Percentiles rank a stretch among this genome's conserved stretches.
Evolutionary conservation across 768 basidiomycete species (phyloP).

Genomic region (Suillus sp.): DNA sequence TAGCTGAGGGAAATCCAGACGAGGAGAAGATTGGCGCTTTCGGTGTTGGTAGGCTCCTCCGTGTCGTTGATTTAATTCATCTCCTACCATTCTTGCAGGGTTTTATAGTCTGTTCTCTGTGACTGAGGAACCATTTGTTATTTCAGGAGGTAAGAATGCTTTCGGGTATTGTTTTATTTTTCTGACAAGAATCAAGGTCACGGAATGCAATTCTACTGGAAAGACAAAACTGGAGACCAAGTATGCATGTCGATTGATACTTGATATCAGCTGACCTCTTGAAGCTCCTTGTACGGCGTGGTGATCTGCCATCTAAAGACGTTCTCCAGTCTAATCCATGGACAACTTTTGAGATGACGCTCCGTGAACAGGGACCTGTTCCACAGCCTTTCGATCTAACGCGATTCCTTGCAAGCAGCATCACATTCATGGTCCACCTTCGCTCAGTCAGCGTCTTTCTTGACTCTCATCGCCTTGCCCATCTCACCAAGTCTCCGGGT

Average conservation of each 20-base stretch:
- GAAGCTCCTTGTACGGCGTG: slow-evolving; percentile 83
- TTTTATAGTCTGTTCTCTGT: slow-evolving; percentile 84
- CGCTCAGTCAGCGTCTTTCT: slow-evolving; percentile 78
- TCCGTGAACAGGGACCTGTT: slow-evolving; percentile 79
- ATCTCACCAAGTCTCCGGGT: slow-evolving; percentile 64
- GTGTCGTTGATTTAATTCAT: not conserved
- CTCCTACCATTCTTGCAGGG: slow-evolving; percentile 36
- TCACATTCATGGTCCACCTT: slow-evolving; percentile 90
- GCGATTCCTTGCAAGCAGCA: slow-evolving; percentile 85
- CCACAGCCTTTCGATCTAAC: slow-evolving; percentile 86
- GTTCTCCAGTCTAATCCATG: slow-evolving; percentile 47
- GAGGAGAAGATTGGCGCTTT: slow-evolving; percentile 97
- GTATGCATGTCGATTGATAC: slow-evolving; percentile 34
- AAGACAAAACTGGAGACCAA: slow-evolving; percentile 82
- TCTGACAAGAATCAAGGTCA: slow-evolving; percentile 50
- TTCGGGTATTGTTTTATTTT: slow-evolving; percentile 15
- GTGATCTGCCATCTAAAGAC: slow-evolving; percentile 51
- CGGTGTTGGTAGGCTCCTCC: slow-evolving; percentile 63
- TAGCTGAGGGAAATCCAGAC: slow-evolving; percentile 92
- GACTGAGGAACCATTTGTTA: slow-evolving; percentile 82
- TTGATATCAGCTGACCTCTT: slow-evolving; percentile 9
- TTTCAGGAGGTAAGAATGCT: slow-evolving; percentile 61
- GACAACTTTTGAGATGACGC: slow-evolving; percentile 89
- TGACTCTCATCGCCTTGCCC: slow-evolving; percentile 72
- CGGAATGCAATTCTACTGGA: slow-evolving; percentile 98